phyloP scores from a whole-genome alignment of 176 grass and related monocot genomes.

The Triticum dicoccoides region DNA sequence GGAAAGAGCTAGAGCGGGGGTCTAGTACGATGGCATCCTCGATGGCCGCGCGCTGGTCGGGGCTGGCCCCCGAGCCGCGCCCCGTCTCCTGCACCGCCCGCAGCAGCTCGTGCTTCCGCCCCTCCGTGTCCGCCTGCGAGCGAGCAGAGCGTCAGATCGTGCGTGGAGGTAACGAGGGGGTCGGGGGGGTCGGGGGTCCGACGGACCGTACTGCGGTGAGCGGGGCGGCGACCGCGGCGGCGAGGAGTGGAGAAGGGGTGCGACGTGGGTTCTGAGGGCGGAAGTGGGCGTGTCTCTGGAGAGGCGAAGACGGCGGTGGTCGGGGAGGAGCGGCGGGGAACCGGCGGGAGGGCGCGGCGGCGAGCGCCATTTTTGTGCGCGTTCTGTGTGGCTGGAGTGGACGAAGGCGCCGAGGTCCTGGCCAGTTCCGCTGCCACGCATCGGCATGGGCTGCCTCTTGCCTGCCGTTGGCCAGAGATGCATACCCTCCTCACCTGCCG shows the following conservation, averaged over 20 bases:
- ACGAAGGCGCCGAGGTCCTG: not conserved
- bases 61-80: constrained; percentile 53
- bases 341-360: constrained; percentile 22
- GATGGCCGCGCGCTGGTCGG: constrained; percentile 81
- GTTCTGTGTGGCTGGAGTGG: not conserved
- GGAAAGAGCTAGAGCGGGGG: not conserved
- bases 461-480: not conserved
- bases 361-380: constrained; percentile 36
- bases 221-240: not conserved
- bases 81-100: constrained; percentile 73
- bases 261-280: not conserved
- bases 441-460: not conserved
- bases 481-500: not conserved
- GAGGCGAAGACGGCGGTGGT: not conserved
- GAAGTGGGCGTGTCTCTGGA: not conserved
- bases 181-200: not conserved
- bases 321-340: not conserved
- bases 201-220: not conserved
- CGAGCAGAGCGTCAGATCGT: constrained; percentile 10
- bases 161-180: not conserved
- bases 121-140: constrained; percentile 49
- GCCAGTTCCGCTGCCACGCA: constrained; percentile 10
- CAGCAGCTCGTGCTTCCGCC: constrained; percentile 73
- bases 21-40: constrained; percentile 72
- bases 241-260: not conserved